These are phyloP conservation scores for Kwoniella sp. DNA, from an alignment of 768 basidiomycete species.

Conservation along the genomic window DNA sequence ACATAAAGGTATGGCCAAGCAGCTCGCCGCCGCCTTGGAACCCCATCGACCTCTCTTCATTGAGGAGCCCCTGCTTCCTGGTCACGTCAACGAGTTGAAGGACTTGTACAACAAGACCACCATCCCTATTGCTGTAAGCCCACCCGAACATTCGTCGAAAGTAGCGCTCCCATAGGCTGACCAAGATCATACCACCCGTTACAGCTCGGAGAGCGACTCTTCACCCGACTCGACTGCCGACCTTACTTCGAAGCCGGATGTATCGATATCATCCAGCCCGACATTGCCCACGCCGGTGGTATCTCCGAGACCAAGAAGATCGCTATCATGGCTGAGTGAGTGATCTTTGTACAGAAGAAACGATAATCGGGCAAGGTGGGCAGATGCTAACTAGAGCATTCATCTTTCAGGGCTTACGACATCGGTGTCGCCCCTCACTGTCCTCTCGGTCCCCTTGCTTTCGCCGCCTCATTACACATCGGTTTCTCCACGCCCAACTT, in stretches of 20 bases:
- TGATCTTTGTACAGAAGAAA: background rate
- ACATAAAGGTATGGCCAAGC: slow-evolving; percentile 55
- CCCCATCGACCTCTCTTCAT: slow-evolving; percentile 55
- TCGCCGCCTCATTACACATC: slow-evolving; percentile 72
- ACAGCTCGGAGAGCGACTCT: slow-evolving; percentile 50
- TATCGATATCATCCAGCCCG: slow-evolving; percentile 52
- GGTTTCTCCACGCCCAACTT: slow-evolving; percentile 67
- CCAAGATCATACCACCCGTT: background rate
- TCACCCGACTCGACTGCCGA: slow-evolving; percentile 49
- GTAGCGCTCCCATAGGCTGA: background rate
- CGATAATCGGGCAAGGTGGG: background rate
- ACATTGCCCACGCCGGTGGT: slow-evolving; percentile 53
- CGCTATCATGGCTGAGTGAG: slow-evolving; percentile 52
- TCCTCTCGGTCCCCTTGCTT: slow-evolving; percentile 66
- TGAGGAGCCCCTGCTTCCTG: slow-evolving; percentile 53
- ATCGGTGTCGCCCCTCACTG: slow-evolving; percentile 73
- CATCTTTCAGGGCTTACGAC: slow-evolving; percentile 61
- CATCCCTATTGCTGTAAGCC: slow-evolving; percentile 51
- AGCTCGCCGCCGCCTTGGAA: slow-evolving; percentile 49
- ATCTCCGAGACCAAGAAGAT: slow-evolving; percentile 54
- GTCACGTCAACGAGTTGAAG: slow-evolving; percentile 51
- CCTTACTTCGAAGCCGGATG: slow-evolving; percentile 54
- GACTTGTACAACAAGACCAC: slow-evolving; percentile 50
- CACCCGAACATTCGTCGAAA: background rate
- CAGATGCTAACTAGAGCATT: slow-evolving; percentile 3